A percentile compares a stretch with the other conserved stretches of the same genome.
These are phyloP conservation scores for Aureobasidium sp. DNA, from an alignment of 2,329 filamentous ascomycete genomes.

Conservation along the genomic window DNA sequence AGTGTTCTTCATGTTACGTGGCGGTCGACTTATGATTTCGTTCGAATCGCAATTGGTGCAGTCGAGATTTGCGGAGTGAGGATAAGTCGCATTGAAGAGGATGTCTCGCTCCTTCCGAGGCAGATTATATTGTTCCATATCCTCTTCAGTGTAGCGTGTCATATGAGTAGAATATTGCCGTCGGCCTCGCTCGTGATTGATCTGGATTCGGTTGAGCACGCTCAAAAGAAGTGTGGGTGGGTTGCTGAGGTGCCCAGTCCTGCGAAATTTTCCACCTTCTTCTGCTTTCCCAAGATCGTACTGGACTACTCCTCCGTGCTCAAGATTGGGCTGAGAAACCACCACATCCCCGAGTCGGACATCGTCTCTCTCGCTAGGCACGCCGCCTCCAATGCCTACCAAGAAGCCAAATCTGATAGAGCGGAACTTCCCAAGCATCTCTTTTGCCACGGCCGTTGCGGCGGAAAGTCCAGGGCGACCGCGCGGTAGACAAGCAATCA, in stretches of 20 bases:
- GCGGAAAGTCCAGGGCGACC: conserved; percentile 14
- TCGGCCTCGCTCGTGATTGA: not conserved
- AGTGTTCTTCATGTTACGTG: not conserved
- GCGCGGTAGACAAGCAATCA: conserved; percentile 18
- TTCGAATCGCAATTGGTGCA: not conserved
- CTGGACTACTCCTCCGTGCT: conserved; percentile 24
- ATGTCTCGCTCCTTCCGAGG: not conserved
- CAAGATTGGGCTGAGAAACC: conserved; percentile 19
- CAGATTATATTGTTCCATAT: not conserved
- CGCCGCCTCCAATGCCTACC: conserved; percentile 22
- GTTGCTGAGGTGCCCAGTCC: not conserved
- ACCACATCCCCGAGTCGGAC: conserved; percentile 24
- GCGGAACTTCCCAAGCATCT: conserved; percentile 18
- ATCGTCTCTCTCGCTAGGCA: conserved; percentile 7
- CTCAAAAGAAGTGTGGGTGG: not conserved
- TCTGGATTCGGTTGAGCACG: not conserved
- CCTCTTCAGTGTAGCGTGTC: not conserved
- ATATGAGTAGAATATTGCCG: not conserved
- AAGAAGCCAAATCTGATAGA: conserved; percentile 12
- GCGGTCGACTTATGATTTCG: not conserved
- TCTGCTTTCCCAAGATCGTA: conserved; percentile 22
- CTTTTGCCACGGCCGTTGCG: conserved; percentile 17
- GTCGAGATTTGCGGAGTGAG: not conserved
- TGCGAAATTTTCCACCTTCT: not conserved
- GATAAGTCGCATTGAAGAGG: not conserved